Evolutionary conservation across 768 basidiomycete genomes (phyloP).

Genomic region (Trametes sanguinea): DNA sequence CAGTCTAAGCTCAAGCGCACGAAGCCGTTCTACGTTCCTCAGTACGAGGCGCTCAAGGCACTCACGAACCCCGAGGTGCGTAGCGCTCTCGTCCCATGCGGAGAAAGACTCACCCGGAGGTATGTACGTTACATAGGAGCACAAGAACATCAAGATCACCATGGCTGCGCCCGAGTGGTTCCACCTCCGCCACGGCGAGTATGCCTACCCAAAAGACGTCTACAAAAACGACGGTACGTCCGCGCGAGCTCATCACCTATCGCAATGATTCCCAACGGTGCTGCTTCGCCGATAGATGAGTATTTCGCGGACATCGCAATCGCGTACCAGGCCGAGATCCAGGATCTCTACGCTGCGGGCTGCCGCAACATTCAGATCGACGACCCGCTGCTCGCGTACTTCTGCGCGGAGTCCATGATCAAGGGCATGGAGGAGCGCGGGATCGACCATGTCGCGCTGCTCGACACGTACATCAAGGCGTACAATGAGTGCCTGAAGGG

Average conservation of each 20-base stretch:
- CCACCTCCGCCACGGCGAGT: slow-evolving; percentile 65
- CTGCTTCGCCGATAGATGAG: slow-evolving; percentile 31
- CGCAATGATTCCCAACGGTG: neutral
- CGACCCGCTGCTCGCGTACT: slow-evolving; percentile 56
- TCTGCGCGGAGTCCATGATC: slow-evolving; percentile 60
- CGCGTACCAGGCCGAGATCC: slow-evolving; percentile 48
- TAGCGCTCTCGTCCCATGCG: neutral
- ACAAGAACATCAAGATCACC: slow-evolving; percentile 63
- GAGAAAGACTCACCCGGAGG: neutral
- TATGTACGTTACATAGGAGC: slow-evolving; percentile 45
- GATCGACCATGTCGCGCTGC: slow-evolving; percentile 61
- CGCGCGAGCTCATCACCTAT: slow-evolving; percentile 21
- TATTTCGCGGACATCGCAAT: slow-evolving; percentile 52
- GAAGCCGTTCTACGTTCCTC: slow-evolving; percentile 60
- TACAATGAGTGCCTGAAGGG: slow-evolving; percentile 58
- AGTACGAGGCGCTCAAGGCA: slow-evolving; percentile 62
- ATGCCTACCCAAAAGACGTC: slow-evolving; percentile 58
- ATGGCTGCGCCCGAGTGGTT: slow-evolving; percentile 74
- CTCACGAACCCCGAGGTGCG: slow-evolving; percentile 56
- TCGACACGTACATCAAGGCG: slow-evolving; percentile 65
- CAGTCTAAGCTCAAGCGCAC: slow-evolving; percentile 66
- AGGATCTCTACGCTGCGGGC: slow-evolving; percentile 46
- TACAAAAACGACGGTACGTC: slow-evolving; percentile 59
- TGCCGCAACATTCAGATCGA: slow-evolving; percentile 48
- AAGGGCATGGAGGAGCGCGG: slow-evolving; percentile 60